phyloP scores from a whole-genome alignment of 2,329 filamentous ascomycete genomes.

The Aspergillus viridinutans region DNA sequence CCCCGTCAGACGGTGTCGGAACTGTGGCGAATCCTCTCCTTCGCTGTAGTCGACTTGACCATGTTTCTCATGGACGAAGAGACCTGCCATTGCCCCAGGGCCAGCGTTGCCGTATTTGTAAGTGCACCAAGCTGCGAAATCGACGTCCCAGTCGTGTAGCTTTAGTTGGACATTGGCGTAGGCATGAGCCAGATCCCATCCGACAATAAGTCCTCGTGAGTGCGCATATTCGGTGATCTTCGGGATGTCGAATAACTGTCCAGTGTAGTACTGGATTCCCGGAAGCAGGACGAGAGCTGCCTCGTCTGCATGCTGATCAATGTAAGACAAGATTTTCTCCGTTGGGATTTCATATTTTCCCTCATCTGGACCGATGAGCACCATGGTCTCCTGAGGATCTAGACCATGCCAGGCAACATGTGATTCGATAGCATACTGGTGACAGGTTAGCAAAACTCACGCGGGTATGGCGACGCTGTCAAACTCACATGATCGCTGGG shows the following conservation, averaged over 20 bases:
- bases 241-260: slow-evolving; percentile 77
- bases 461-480: background rate
- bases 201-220: slow-evolving; percentile 63
- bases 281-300: slow-evolving; percentile 75
- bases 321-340: slow-evolving; percentile 64
- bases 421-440: slow-evolving; percentile 73
- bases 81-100: slow-evolving; percentile 71
- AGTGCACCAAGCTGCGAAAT: slow-evolving; percentile 87
- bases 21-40: slow-evolving; percentile 45
- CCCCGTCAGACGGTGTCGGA: slow-evolving; percentile 65
- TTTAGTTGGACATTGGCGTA: slow-evolving; percentile 73
- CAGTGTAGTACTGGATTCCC: slow-evolving; percentile 87
- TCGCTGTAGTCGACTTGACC: slow-evolving; percentile 44
- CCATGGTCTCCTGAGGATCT: slow-evolving; percentile 62
- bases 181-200: slow-evolving; percentile 84
- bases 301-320: slow-evolving; percentile 67
- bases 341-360: slow-evolving; percentile 60
- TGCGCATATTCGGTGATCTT: slow-evolving; percentile 73
- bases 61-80: slow-evolving; percentile 74
- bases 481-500: slow-evolving; percentile 70
- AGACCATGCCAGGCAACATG: slow-evolving; percentile 69
- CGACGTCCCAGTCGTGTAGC: slow-evolving; percentile 82
- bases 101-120: slow-evolving; percentile 92
- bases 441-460: slow-evolving; percentile 8
- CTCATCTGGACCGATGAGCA: slow-evolving; percentile 64